phyloP scores from a whole-genome alignment of 352 stramenopile genomes.

The Globisporangium emineosum region DNA sequence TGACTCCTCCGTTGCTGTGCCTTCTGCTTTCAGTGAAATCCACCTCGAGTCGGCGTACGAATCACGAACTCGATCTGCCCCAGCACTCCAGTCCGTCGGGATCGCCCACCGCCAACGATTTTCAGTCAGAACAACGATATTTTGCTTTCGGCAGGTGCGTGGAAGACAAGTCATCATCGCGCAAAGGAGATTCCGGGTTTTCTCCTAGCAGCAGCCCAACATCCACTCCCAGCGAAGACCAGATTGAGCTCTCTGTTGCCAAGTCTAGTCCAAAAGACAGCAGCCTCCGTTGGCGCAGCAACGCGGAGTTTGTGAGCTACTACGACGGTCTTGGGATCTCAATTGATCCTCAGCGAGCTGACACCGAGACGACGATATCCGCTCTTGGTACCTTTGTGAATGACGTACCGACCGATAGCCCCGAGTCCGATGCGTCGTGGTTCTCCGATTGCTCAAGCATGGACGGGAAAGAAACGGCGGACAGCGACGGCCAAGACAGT shows the following conservation, averaged over 20 bases:
- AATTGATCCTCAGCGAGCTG: slow-evolving; percentile 18
- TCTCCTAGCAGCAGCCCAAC: not conserved
- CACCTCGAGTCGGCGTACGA: not conserved
- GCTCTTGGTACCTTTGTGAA: slow-evolving; percentile 19
- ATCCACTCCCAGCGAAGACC: not conserved
- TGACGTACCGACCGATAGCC: slow-evolving; percentile 22
- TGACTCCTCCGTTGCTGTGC: not conserved
- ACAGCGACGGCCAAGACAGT: slow-evolving; percentile 15
- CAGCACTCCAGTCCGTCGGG: slow-evolving; percentile 1
- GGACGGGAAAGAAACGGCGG: slow-evolving; percentile 8
- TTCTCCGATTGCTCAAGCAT: slow-evolving; percentile 25
- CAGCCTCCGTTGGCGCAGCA: not conserved
- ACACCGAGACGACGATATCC: slow-evolving; percentile 32
- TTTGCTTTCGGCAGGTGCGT: not conserved
- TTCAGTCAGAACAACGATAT: not conserved
- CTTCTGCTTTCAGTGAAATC: slow-evolving; percentile 1
- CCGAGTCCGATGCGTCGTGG: slow-evolving; percentile 18
- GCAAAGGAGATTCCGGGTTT: not conserved
- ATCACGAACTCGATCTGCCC: slow-evolving; percentile 1
- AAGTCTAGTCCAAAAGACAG: not conserved
- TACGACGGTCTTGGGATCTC: slow-evolving; percentile 1
- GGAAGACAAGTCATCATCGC: not conserved
- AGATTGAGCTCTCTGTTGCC: not conserved
- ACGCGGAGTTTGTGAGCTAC: not conserved
- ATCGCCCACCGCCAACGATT: slow-evolving; percentile 6